A percentile compares a stretch with the other conserved stretches of the same genome.
These are phyloP conservation scores for Arachnomyces sp. DNA, from an alignment of 2,329 filamentous ascomycete species.

Conservation along the genomic window DNA sequence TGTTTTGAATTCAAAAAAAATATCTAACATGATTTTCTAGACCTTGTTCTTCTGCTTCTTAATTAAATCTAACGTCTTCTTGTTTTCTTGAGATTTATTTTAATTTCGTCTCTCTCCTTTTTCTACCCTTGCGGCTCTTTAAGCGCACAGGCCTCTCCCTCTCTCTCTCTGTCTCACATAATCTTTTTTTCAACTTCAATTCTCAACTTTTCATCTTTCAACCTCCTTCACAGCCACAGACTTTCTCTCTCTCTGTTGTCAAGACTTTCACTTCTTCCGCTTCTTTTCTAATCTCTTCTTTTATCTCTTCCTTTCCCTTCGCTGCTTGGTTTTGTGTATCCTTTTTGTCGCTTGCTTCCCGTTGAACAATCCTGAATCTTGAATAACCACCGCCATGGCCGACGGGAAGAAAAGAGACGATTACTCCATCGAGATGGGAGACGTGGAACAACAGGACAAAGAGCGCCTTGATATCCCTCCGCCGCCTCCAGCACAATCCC, in stretches of 20 bases:
- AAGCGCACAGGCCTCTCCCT: neutral
- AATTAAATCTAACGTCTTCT: constrained; percentile 11
- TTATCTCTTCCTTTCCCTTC: neutral
- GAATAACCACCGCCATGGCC: constrained; percentile 52
- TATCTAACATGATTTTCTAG: neutral
- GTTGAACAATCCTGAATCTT: neutral
- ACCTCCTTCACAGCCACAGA: neutral
- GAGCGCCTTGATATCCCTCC: constrained; percentile 39
- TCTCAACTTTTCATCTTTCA: neutral
- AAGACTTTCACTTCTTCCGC: constrained; percentile 4
- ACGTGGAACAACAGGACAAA: constrained; percentile 56
- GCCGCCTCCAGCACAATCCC: constrained; percentile 30
- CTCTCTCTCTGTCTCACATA: constrained; percentile 1
- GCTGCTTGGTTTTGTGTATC: neutral
- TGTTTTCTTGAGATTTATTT: neutral
- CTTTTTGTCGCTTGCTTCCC: neutral
- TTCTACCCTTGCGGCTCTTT: neutral
- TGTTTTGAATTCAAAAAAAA: too few species aligned
- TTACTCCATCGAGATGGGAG: constrained; percentile 62
- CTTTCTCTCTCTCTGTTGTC: neutral
- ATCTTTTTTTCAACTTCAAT: neutral
- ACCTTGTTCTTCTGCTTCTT: constrained; percentile 6
- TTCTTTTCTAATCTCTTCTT: neutral
- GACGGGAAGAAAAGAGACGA: constrained; percentile 85
- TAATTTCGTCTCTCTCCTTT: neutral